A percentile compares a stretch with the other conserved stretches of the same genome.
Conservation (phyloP, 148 eudicot genomes). For the Chenopodium berlandieri region DNA sequence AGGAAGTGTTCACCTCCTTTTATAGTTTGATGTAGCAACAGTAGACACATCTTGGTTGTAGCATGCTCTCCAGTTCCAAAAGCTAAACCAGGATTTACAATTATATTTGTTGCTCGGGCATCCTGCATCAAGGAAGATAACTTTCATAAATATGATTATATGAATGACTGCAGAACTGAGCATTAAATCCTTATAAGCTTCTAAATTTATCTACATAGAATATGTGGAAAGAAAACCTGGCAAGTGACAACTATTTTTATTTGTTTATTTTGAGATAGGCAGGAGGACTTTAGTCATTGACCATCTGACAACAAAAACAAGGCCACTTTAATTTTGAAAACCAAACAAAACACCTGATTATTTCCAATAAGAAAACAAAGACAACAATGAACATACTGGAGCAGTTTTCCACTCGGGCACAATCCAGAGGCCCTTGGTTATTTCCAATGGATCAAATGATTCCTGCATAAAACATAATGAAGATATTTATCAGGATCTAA, state of each 20-base stretch:
- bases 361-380: slow-evolving; percentile 9
- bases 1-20: slow-evolving; percentile 79
- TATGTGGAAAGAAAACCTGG: not conserved
- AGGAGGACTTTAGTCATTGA: not conserved
- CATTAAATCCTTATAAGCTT: not conserved
- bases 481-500: slow-evolving; percentile 10
- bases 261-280: not conserved
- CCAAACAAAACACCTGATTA: not conserved
- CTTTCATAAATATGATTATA: not conserved
- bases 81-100: slow-evolving; percentile 82
- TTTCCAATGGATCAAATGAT: slow-evolving; percentile 87
- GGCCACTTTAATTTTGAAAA: not conserved
- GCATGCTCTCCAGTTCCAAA: slow-evolving; percentile 99
- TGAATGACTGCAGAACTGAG: not conserved
- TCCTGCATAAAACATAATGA: slow-evolving; percentile 43
- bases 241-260: not conserved
- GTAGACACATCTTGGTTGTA: slow-evolving; percentile 83
- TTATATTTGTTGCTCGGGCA: slow-evolving; percentile 65
- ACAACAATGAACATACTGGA: slow-evolving; percentile 51
- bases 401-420: slow-evolving; percentile 94
- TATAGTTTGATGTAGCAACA: slow-evolving; percentile 54
- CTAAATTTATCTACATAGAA: not conserved
- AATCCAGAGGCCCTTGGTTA: slow-evolving; percentile 83
- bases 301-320: not conserved
- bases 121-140: slow-evolving; percentile 48